These are phyloP conservation scores for Hydnomerulius pinastri DNA, from an alignment of 768 basidiomycete species.

Conservation along the genomic window DNA sequence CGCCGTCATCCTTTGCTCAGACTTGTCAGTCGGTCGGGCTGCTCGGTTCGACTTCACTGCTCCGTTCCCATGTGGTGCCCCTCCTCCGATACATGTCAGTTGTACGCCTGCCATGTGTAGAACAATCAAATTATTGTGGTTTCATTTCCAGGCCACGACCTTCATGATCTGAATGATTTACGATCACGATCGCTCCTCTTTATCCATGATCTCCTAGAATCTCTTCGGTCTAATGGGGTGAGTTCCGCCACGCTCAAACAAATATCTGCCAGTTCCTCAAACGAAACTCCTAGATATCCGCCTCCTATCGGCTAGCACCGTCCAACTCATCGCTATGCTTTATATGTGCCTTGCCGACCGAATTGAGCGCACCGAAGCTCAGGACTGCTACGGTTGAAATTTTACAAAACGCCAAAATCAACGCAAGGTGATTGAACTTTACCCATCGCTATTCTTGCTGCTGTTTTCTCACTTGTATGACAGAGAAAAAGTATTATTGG, in stretches of 20 bases:
- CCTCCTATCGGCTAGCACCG: conserved; percentile 64
- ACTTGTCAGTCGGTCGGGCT: conserved; percentile 49
- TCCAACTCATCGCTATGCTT: conserved; percentile 61
- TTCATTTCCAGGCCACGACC: conserved; percentile 52
- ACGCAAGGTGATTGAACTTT: conserved; percentile 39
- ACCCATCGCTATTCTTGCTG: neutral
- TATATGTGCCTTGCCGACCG: conserved; percentile 53
- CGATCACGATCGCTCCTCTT: conserved; percentile 62
- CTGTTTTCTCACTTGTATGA: neutral
- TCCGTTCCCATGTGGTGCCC: conserved; percentile 68
- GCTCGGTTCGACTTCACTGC: conserved; percentile 58
- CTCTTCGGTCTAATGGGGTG: conserved; percentile 63
- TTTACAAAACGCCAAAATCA: conserved; percentile 45
- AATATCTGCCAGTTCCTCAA: conserved; percentile 1
- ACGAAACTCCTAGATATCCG: conserved; percentile 47
- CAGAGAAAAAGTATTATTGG: conserved; percentile 53
- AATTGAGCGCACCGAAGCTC: conserved; percentile 42
- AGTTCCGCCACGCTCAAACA: conserved; percentile 21
- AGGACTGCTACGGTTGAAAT: conserved; percentile 45
- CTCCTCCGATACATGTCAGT: conserved; percentile 59
- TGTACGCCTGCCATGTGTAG: neutral
- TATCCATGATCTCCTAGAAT: conserved; percentile 63
- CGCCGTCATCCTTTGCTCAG: conserved; percentile 32
- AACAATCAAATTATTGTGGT: neutral
- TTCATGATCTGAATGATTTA: conserved; percentile 69